Evolutionary conservation across 2,329 filamentous ascomycete genomes (phyloP), one percentile per base, ranked within the genome.

Genomic region (Hirsutella rhossiliensis): DNA sequence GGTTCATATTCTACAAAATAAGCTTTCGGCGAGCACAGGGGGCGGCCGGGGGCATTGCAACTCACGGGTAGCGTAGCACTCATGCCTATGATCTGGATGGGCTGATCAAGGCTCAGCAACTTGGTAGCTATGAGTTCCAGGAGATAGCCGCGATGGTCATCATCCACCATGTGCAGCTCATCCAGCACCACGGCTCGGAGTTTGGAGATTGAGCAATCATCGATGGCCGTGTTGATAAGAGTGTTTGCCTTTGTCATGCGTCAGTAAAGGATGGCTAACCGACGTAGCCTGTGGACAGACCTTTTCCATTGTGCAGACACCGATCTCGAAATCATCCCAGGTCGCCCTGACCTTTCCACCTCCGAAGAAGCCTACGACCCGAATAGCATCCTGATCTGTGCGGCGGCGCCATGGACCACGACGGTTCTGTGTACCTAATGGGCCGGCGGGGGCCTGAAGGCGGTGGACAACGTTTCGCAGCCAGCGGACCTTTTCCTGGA

Each of bases 131-230:
- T 76, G 6, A 88, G 66, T 56, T 89, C 84, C 44, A 88, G 66
- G 1, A 88, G 68, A 56, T 88, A 88, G 4, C 84, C 84, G 12
- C 84, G 76, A 50, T 81, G 75, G 48, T 82, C 80, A 56, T 88
- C 84, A 52, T 87, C 80, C 38, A 88, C 71, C 82, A 89, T 87
- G 57, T 89, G 84, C n/a, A 88, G 64, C 56, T 89, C 84, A 53
- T 89, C 84, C 30, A 88, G 66, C 13, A 88, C 81, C 17, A 87
- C 75, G 11, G 80, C 67, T 40, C 74, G 76, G 38, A 89, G 64
- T 18, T 78, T 71, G n/a, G 70, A 65, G 47, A 87, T 73, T 4
- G 71, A 76, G 54, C 75, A 78, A 49, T 88, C 81, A 48, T 84
- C 80, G 50, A 88, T 84, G 13, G 83, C 80, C 19, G 73, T 67